Evolutionary conservation across 768 basidiomycete genomes (phyloP), one percentile per base, ranked within the genome.

Genomic region (Porphyrellus cyaneotinctus): DNA sequence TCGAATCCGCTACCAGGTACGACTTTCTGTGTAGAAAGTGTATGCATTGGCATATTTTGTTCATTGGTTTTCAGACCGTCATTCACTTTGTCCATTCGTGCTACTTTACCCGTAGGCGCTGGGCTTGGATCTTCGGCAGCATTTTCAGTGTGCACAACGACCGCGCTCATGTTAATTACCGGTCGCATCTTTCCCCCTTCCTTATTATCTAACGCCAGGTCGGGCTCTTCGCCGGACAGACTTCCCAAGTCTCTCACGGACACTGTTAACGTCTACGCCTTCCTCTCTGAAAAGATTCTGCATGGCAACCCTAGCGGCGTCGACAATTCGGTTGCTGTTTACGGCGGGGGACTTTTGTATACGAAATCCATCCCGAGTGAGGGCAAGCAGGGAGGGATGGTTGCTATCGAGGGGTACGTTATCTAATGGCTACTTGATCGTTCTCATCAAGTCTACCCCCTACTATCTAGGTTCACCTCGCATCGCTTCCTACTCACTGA

Each of bases 261-360:
- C 58, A 77, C 85, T 57, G 85, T 95, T 59, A 97, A 99, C 70
- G 77, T 78, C 43, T 97, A 93, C 85, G 93, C 97, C 18, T 98
- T 97, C 71, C 75, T 97, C 47, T 80, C 87, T 12, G 97, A 99
- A 74, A 98, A 98, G 71, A 87, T 99, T 37, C 73, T 97, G 46
- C 97, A 99, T 67, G 97, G 97, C 1, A 98, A 89, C 63, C 97
- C 97, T 3, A 95, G 92, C 61, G 97, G 97, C 10, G 89, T 99
- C 22, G 97, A 99, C 68, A 98, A 99, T 69, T 89, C 94, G 18
- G 91, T 97, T 32, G 80, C 90, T 15, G 88, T 93, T 1, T 89
- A 86, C 64, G 97, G 97, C 18, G 95, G 95, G 43, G 97, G 93
- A 24, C 75, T 98, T 58, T 83, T 86, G 18, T 99, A 95, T 72